These are phyloP conservation scores for Sclerotinia nivalis DNA, from an alignment of 2,329 filamentous ascomycete genomes.

Conservation along the genomic window DNA sequence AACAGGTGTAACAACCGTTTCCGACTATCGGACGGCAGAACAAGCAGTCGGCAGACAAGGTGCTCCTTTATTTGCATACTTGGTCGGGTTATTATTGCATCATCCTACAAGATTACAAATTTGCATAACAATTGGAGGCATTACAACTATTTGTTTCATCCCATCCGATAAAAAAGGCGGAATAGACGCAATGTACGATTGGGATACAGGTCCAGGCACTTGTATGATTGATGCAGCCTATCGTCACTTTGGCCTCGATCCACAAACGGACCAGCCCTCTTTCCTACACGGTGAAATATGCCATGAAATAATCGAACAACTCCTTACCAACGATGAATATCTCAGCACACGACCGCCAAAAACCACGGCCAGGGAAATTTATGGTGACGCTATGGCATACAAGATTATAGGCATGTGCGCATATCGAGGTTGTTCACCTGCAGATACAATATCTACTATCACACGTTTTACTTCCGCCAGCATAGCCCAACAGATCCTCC, in stretches of 20 bases:
- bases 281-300: slow-evolving; percentile 37
- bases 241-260: slow-evolving; percentile 39
- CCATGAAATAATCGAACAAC: slow-evolving; percentile 39
- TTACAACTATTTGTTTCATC: slow-evolving; percentile 40
- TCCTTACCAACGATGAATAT: slow-evolving; percentile 37
- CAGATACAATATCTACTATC: slow-evolving; percentile 40
- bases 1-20: slow-evolving; percentile 41
- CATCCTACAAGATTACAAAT: slow-evolving; percentile 40
- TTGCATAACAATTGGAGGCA: slow-evolving; percentile 40
- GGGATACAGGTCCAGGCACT: slow-evolving; percentile 41
- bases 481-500: slow-evolving; percentile 40
- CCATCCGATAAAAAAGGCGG: slow-evolving; percentile 40
- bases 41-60: slow-evolving; percentile 42
- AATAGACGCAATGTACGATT: slow-evolving; percentile 42
- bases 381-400: slow-evolving; percentile 38
- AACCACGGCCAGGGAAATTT: slow-evolving; percentile 40
- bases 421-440: slow-evolving; percentile 35
- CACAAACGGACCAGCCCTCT: slow-evolving; percentile 34
- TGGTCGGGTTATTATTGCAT: slow-evolving; percentile 39
- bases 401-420: slow-evolving; percentile 38
- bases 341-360: slow-evolving; percentile 38
- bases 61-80: slow-evolving; percentile 39
- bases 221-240: slow-evolving; percentile 40
- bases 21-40: slow-evolving; percentile 41
- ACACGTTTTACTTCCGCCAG: slow-evolving; percentile 40